phyloP scores from a whole-genome alignment of 768 basidiomycete species.

The Pholiota molesta region DNA sequence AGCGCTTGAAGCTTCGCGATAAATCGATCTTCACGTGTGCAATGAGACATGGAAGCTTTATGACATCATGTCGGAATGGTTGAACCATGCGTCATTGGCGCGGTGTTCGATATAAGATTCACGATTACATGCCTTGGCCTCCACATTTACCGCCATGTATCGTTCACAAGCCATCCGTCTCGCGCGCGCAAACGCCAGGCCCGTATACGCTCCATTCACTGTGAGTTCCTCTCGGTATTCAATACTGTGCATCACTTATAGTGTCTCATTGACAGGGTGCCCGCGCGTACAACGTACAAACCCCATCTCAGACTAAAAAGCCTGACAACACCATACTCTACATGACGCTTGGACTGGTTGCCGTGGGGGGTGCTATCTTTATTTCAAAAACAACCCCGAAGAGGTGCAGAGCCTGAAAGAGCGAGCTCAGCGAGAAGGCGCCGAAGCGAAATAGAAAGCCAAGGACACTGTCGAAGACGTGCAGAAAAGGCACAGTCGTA shows the following conservation, averaged over 20 bases:
- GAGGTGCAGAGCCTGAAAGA: slow-evolving; percentile 31
- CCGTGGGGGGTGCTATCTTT: slow-evolving; percentile 47
- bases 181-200: slow-evolving; percentile 5
- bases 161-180: slow-evolving; percentile 29
- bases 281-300: slow-evolving; percentile 23
- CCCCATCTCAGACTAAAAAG: slow-evolving; percentile 31
- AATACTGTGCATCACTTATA: background rate
- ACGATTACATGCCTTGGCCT: too few species aligned
- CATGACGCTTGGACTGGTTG: slow-evolving; percentile 35
- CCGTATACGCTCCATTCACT: background rate
- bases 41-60: too few species aligned
- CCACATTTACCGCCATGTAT: slow-evolving; percentile 26
- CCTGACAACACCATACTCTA: slow-evolving; percentile 36
- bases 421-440: slow-evolving; percentile 39
- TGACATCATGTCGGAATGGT: slow-evolving; percentile 8
- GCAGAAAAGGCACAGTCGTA: slow-evolving; percentile 33
- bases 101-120: slow-evolving; percentile 6
- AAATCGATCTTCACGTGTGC: background rate
- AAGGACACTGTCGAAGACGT: slow-evolving; percentile 37
- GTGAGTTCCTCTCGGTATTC: background rate
- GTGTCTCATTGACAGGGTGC: slow-evolving; percentile 15
- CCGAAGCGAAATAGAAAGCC: slow-evolving; percentile 35
- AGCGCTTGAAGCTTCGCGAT: background rate
- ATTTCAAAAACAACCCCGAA: slow-evolving; percentile 38
- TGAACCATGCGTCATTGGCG: background rate